Percentiles rank a stretch among this genome's conserved stretches.
These are phyloP conservation scores for Dothideomycetidae sp. DNA, from an alignment of 2,329 filamentous ascomycete species.

Conservation along the genomic window DNA sequence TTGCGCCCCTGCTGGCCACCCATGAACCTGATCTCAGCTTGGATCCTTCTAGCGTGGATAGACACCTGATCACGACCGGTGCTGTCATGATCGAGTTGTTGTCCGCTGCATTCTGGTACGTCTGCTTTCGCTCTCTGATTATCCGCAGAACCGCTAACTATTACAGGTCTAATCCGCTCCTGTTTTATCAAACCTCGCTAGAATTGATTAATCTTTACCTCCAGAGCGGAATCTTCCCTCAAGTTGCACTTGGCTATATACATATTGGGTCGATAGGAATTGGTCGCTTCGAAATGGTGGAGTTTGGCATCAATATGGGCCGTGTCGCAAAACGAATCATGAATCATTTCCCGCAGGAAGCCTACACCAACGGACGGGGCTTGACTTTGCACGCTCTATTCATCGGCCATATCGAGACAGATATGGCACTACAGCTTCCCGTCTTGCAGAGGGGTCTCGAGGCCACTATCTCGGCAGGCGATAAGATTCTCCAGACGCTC, in stretches of 20 bases:
- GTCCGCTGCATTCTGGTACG: constrained; percentile 53
- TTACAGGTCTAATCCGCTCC: constrained; percentile 41
- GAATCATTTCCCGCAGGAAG: constrained; percentile 44
- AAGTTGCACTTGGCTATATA: constrained; percentile 54
- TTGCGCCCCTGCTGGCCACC: constrained; percentile 16
- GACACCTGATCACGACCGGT: constrained; percentile 47
- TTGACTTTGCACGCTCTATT: constrained; percentile 57
- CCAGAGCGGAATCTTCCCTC: constrained; percentile 48
- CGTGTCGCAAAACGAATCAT: constrained; percentile 50
- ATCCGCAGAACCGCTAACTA: neutral
- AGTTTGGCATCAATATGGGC: constrained; percentile 52
- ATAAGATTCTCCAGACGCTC: constrained; percentile 57
- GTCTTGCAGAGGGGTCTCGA: constrained; percentile 54
- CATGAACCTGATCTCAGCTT: constrained; percentile 36
- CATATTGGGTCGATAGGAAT: constrained; percentile 54
- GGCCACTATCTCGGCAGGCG: constrained; percentile 50
- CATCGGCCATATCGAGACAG: constrained; percentile 53
- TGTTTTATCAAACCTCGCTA: constrained; percentile 59
- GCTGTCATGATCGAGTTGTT: constrained; percentile 57
- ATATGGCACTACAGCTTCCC: constrained; percentile 43
- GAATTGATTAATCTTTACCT: constrained; percentile 54
- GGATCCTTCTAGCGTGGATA: constrained; percentile 28
- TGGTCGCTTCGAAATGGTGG: constrained; percentile 55
- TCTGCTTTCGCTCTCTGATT: neutral
- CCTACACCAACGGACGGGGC: constrained; percentile 52